Conservation (phyloP, 306 rosid genomes). For the Quercus mongolica region DNA sequence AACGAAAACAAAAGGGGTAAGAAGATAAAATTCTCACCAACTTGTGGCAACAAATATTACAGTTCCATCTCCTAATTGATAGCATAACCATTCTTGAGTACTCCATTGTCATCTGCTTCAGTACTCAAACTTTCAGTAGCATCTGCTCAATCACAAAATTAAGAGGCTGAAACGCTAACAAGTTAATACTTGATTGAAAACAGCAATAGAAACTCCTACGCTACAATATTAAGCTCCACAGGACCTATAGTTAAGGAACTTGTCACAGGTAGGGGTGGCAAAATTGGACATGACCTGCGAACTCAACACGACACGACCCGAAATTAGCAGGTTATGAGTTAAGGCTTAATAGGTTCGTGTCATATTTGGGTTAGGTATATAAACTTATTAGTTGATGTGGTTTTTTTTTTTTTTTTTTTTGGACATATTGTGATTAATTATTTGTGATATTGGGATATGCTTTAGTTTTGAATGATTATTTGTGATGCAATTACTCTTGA, state of each 20-base stretch:
- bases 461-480: no score
- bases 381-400: no score
- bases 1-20: not conserved
- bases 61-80: slow-evolving; percentile 29
- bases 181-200: slow-evolving; percentile 90
- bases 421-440: no score
- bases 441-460: no score
- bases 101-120: slow-evolving; percentile 23
- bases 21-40: slow-evolving; percentile 31
- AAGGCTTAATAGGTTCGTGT: no score
- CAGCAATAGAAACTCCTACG: slow-evolving; percentile 73
- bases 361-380: no score
- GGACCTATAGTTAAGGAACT: slow-evolving; percentile 43
- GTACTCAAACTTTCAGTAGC: slow-evolving; percentile 31
- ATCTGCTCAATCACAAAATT: slow-evolving; percentile 82
- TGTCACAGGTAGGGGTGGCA: not conserved
- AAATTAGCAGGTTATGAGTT: no score
- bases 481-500: no score
- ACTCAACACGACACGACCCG: no score
- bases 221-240: slow-evolving; percentile 94
- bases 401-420: no score
- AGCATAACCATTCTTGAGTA: not conserved
- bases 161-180: slow-evolving; percentile 82
- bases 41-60: slow-evolving; percentile 42
- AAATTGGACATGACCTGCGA: no score